Percentiles rank a stretch among this genome's conserved stretches.
These are phyloP conservation scores for Phellopilus nigrolimitatus DNA, from an alignment of 1,284 basidiomycete genomes.

Conservation along the genomic window DNA sequence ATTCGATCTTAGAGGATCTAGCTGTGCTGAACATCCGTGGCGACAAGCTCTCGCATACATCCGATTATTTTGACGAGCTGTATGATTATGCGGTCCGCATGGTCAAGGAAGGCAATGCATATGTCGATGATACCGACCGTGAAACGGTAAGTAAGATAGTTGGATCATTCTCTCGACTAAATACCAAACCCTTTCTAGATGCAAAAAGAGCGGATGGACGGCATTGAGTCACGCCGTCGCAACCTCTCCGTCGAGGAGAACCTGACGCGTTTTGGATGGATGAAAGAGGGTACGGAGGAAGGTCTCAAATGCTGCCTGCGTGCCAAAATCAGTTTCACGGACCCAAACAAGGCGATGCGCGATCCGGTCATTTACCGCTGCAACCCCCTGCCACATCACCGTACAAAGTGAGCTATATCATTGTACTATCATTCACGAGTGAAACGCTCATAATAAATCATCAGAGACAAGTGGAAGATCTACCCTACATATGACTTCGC, in stretches of 20 bases:
- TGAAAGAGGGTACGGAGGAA: constrained; percentile 80
- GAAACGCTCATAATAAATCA: too few relatives aligned
- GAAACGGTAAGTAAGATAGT: constrained; percentile 56
- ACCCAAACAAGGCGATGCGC: constrained; percentile 94
- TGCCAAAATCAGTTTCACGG: constrained; percentile 92
- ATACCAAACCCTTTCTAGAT: constrained; percentile 50
- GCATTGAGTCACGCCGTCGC: constrained; percentile 83
- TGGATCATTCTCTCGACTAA: not conserved
- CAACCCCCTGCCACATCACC: constrained; percentile 86
- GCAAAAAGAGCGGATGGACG: constrained; percentile 88
- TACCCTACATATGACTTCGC: constrained; percentile 99
- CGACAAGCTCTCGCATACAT: constrained; percentile 87
- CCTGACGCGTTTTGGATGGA: constrained; percentile 83
- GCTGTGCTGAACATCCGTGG: constrained; percentile 79
- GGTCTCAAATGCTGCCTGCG: constrained; percentile 92
- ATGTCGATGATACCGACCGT: constrained; percentile 92
- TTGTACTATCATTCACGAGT: not conserved
- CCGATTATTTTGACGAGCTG: constrained; percentile 92
- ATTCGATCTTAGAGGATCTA: constrained; percentile 91
- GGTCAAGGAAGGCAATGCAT: constrained; percentile 88
- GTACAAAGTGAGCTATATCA: constrained; percentile 68
- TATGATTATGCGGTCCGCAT: constrained; percentile 79
- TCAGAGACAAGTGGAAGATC: constrained; percentile 88
- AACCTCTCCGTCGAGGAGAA: constrained; percentile 84
- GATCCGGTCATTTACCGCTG: constrained; percentile 99